Evolutionary conservation across 2,329 filamentous ascomycete genomes (phyloP).

Genomic region (Penicillium fuscoglaucum): DNA sequence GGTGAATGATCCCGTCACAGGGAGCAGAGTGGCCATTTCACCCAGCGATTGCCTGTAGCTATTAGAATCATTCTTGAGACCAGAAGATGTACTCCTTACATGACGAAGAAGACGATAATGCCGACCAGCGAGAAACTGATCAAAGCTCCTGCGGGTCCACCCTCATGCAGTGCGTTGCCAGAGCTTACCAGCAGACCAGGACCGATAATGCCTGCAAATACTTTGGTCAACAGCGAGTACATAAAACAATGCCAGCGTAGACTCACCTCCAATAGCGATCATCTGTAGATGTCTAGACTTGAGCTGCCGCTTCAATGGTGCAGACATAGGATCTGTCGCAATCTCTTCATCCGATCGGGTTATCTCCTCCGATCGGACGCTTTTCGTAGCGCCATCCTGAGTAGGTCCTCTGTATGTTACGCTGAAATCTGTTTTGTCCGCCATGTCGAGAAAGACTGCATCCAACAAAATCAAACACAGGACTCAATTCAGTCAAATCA

Average conservation of each 20-base stretch:
- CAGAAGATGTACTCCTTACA: slow-evolving; percentile 23
- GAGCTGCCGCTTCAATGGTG: slow-evolving; percentile 48
- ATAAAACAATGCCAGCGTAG: slow-evolving; percentile 40
- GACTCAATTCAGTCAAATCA: neutral
- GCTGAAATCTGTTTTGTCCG: slow-evolving; percentile 7
- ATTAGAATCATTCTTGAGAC: neutral
- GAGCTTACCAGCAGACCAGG: slow-evolving; percentile 72
- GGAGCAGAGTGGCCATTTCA: slow-evolving; percentile 72
- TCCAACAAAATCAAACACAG: neutral
- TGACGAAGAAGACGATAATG: slow-evolving; percentile 60
- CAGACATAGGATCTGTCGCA: slow-evolving; percentile 21
- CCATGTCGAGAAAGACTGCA: neutral
- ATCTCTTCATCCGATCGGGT: slow-evolving; percentile 4
- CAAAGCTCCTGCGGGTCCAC: slow-evolving; percentile 69
- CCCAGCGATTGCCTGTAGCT: slow-evolving; percentile 69
- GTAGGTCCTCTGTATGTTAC: slow-evolving; percentile 6
- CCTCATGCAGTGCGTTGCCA: slow-evolving; percentile 66
- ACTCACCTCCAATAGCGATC: slow-evolving; percentile 62
- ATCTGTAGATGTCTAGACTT: slow-evolving; percentile 62
- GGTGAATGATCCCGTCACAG: slow-evolving; percentile 70
- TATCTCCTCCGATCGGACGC: slow-evolving; percentile 1
- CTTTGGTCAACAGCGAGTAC: neutral
- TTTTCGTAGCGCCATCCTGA: slow-evolving; percentile 10
- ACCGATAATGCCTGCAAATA: slow-evolving; percentile 55
- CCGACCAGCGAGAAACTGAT: slow-evolving; percentile 74